phyloP scores from a whole-genome alignment of 1,139 yeast genomes.

The Groenewaldozyma sp. region DNA sequence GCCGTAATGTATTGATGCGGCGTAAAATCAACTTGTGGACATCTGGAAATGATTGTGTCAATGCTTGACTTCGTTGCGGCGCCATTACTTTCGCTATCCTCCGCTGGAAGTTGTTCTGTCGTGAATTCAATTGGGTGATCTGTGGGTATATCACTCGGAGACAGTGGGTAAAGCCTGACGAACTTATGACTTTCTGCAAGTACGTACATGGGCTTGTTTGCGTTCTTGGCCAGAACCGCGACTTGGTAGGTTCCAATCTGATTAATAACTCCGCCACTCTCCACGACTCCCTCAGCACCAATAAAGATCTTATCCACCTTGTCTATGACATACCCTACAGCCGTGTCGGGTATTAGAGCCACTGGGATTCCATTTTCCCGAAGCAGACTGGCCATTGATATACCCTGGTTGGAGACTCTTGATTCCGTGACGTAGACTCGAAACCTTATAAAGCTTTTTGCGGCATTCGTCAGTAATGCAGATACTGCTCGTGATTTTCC shows the following conservation, averaged over 20 bases:
- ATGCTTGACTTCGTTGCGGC: too few relatives aligned
- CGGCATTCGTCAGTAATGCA: slow-evolving; percentile 67
- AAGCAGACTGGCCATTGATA: slow-evolving; percentile 59
- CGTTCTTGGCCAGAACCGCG: slow-evolving; percentile 84
- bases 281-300: slow-evolving; percentile 99
- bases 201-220: slow-evolving; percentile 89
- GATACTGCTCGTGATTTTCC: slow-evolving; percentile 88
- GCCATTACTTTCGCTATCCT: slow-evolving; percentile 18
- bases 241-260: slow-evolving; percentile 94
- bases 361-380: slow-evolving; percentile 82
- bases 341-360: slow-evolving; percentile 81
- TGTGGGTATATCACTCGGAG: slow-evolving; percentile 84
- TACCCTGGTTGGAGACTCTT: slow-evolving; percentile 77
- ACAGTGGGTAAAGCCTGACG: slow-evolving; percentile 88
- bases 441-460: slow-evolving; percentile 65
- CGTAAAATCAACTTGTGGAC: slow-evolving; percentile 74
- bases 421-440: slow-evolving; percentile 90
- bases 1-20: slow-evolving; percentile 96
- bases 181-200: slow-evolving; percentile 93
- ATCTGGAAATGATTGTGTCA: slow-evolving; percentile 20
- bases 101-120: slow-evolving; percentile 7
- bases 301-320: slow-evolving; percentile 88
- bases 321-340: slow-evolving; percentile 88
- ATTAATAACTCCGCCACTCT: slow-evolving; percentile 95
- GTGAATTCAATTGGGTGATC: slow-evolving; percentile 35